Evolutionary conservation across 495 filamentous ascomycete genomes (phyloP).

Genomic region (Saxophila tyrrhenica): DNA sequence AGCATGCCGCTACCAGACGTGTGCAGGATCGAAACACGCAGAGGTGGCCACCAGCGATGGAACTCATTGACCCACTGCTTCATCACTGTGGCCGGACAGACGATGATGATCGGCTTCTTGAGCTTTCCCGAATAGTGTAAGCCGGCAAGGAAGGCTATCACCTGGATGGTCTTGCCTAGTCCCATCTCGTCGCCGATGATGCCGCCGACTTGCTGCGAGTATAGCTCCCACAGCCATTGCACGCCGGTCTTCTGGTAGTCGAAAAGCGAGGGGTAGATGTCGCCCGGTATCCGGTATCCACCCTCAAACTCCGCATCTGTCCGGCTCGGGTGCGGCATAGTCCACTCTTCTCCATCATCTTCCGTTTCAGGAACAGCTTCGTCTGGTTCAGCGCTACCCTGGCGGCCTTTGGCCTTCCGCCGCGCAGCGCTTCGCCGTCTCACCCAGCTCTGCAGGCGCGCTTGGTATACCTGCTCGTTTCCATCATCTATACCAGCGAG

Average conservation of each 20-base stretch:
- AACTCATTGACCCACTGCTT: constrained; percentile 98
- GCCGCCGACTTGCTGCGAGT: constrained; percentile 76
- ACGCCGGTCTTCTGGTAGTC: constrained; percentile 94
- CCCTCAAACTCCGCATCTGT: constrained; percentile 61
- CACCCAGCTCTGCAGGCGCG: constrained; percentile 64
- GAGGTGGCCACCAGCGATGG: constrained; percentile 92
- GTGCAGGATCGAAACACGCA: constrained; percentile 89
- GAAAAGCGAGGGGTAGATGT: constrained; percentile 81
- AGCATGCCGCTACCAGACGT: constrained; percentile 94
- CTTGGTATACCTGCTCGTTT: constrained; percentile 72
- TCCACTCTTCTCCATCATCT: constrained; percentile 58
- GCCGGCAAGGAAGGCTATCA: constrained; percentile 82
- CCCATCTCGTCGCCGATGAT: constrained; percentile 99
- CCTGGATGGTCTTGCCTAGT: constrained; percentile 88
- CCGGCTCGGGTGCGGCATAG: constrained; percentile 69
- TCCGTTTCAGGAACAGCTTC: constrained; percentile 7
- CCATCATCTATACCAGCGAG: constrained; percentile 78
- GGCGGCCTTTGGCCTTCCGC: constrained; percentile 22
- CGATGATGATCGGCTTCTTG: constrained; percentile 72
- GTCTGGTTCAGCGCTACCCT: neutral
- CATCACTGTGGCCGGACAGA: constrained; percentile 87
- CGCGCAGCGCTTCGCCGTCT: constrained; percentile 56
- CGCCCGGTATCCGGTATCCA: constrained; percentile 72
- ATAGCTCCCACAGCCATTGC: constrained; percentile 92
- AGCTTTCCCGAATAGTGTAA: constrained; percentile 82